phyloP scores from a whole-genome alignment of 78 protist genomes.

The Acrasis kona region DNA sequence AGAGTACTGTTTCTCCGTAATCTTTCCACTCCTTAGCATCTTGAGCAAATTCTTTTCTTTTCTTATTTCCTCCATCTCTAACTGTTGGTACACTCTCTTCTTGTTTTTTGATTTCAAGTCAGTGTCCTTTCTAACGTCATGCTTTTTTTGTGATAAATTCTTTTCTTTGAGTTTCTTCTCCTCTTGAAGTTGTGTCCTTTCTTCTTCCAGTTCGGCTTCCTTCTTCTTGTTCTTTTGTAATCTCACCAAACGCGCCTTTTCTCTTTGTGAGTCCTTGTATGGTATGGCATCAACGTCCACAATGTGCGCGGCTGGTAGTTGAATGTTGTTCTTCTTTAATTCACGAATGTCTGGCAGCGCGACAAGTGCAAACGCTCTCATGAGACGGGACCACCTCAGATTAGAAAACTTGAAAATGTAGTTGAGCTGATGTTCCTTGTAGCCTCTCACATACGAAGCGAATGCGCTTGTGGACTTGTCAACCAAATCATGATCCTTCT shows the following conservation, averaged over 20 bases:
- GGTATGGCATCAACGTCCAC: background rate
- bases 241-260: background rate
- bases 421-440: constrained; percentile 58
- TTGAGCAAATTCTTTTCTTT: constrained; percentile 15
- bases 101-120: constrained; percentile 9
- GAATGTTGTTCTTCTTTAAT: constrained; percentile 13
- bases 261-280: background rate
- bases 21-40: constrained; percentile 19
- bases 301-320: background rate
- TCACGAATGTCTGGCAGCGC: constrained; percentile 41
- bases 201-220: background rate
- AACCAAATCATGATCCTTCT: constrained; percentile 24
- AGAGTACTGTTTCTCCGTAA: constrained; percentile 14
- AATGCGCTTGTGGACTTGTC: constrained; percentile 32
- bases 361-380: constrained; percentile 31
- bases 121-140: constrained; percentile 17
- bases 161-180: constrained; percentile 1
- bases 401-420: constrained; percentile 46
- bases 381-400: constrained; percentile 37
- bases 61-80: constrained; percentile 23
- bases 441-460: constrained; percentile 61
- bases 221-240: too few relatives aligned
- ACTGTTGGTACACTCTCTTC: background rate
- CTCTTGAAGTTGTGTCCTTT: background rate
- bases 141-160: background rate